phyloP scores from a whole-genome alignment of 2,329 filamentous ascomycete genomes.

The Sporothrix pallida region DNA sequence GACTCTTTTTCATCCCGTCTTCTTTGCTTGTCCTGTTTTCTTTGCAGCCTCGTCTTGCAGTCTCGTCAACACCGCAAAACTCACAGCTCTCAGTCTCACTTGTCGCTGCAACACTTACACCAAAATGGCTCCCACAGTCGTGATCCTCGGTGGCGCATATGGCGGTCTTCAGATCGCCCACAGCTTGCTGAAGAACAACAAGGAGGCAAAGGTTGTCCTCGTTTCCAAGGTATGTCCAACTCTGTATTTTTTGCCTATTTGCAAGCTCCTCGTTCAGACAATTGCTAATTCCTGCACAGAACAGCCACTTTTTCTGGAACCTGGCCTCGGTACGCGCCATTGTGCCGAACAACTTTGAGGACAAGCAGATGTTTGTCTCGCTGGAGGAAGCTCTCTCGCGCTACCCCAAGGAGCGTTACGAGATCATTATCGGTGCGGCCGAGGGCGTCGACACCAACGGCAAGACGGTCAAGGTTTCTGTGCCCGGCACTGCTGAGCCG shows the following conservation, averaged over 20 bases:
- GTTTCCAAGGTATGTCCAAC: slow-evolving; percentile 58
- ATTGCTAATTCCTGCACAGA: slow-evolving; percentile 46
- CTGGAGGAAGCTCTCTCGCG: slow-evolving; percentile 56
- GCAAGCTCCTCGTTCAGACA: background rate
- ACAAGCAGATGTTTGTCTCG: slow-evolving; percentile 57
- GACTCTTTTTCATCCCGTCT: too few relatives aligned
- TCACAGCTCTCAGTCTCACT: background rate
- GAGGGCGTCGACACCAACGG: slow-evolving; percentile 51
- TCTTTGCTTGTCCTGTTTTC: too few relatives aligned
- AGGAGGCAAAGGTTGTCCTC: slow-evolving; percentile 60
- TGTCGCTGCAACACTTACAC: background rate
- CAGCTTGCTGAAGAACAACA: slow-evolving; percentile 57
- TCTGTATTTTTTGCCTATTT: background rate
- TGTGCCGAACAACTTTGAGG: slow-evolving; percentile 55
- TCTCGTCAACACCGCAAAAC: too few relatives aligned
- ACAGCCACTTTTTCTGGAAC: slow-evolving; percentile 65
- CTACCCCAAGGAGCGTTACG: slow-evolving; percentile 56
- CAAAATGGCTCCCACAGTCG: slow-evolving; percentile 57
- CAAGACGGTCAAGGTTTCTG: slow-evolving; percentile 53
- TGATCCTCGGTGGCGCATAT: slow-evolving; percentile 61
- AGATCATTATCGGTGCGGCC: slow-evolving; percentile 59
- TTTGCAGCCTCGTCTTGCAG: too few relatives aligned
- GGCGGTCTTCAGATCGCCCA: slow-evolving; percentile 61
- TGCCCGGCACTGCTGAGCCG: slow-evolving; percentile 41
- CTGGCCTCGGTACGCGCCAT: slow-evolving; percentile 62